phyloP scores from a whole-genome alignment of 2,329 filamentous ascomycete genomes.

The Scedosporium apiospermum region DNA sequence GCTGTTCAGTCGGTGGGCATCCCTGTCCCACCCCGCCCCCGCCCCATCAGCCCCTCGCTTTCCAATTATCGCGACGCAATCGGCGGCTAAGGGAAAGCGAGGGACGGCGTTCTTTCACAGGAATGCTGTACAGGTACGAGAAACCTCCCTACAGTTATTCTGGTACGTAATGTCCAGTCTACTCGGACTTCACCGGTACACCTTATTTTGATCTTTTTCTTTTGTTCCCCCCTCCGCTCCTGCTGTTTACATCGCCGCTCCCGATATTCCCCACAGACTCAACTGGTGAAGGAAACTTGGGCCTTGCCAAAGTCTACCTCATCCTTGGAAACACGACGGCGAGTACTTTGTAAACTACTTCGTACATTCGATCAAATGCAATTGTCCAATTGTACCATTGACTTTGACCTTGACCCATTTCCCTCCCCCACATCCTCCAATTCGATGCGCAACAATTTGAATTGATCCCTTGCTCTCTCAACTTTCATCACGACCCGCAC shows the following conservation, averaged over 20 bases:
- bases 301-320: no score
- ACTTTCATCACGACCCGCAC: not conserved
- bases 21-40: not conserved
- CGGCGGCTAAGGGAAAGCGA: not conserved
- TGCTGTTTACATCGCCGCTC: not conserved
- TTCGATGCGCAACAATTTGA: not conserved
- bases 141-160: not conserved
- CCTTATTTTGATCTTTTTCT: not conserved
- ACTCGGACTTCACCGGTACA: not conserved
- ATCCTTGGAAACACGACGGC: no score
- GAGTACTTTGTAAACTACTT: no score
- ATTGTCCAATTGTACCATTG: not conserved
- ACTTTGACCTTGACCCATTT: not conserved
- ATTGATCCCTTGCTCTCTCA: not conserved
- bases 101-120: not conserved
- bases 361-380: not conserved
- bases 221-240: not conserved
- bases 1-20: not conserved
- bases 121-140: not conserved
- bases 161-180: not conserved
- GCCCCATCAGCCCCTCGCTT: not conserved
- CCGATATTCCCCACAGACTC: no score
- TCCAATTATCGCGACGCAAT: slow-evolving; percentile 1
- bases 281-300: no score
- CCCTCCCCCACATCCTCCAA: not conserved